Evolutionary conservation across 2,329 filamentous ascomycete genomes (phyloP).

Genomic region (Bisporella sp.): DNA sequence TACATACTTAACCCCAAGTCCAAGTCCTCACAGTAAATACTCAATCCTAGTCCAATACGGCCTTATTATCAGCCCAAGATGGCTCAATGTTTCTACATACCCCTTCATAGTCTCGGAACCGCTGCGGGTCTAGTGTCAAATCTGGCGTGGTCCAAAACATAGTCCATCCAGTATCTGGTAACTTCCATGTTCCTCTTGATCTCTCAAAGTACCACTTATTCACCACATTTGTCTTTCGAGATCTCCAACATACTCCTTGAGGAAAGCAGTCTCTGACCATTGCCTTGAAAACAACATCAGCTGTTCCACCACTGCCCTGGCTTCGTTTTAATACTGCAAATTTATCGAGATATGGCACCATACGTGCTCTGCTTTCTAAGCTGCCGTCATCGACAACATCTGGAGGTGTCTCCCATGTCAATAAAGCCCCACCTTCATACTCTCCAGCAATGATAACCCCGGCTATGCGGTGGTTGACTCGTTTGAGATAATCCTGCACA

Average conservation of each 20-base stretch:
- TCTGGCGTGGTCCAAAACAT: conserved; percentile 95
- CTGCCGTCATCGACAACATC: conserved; percentile 47
- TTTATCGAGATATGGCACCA: conserved; percentile 94
- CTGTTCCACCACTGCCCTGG: conserved; percentile 87
- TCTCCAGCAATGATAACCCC: conserved; percentile 92
- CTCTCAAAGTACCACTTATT: conserved; percentile 99
- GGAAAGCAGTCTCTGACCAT: conserved; percentile 91
- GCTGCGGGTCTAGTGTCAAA: conserved; percentile 46
- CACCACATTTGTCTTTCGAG: conserved; percentile 83
- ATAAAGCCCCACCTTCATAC: conserved; percentile 90
- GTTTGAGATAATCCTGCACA: conserved; percentile 70
- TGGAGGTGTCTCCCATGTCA: conserved; percentile 84
- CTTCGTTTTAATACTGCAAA: conserved; percentile 86
- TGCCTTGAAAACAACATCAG: conserved; percentile 92
- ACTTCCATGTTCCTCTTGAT: conserved; percentile 73
- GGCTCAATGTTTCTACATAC: conserved; percentile 62
- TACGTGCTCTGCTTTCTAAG: conserved; percentile 46
- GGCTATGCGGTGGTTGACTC: conserved; percentile 76
- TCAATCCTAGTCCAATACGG: conserved; percentile 44
- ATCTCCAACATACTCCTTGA: conserved; percentile 80
- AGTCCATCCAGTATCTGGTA: conserved; percentile 80
- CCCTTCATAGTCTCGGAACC: conserved; percentile 62
- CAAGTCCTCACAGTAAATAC: too few species aligned
- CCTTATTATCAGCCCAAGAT: conserved; percentile 55
- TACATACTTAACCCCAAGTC: too few species aligned